phyloP scores from a whole-genome alignment of 139 green algal genomes.

The Micractinium conductrix region DNA sequence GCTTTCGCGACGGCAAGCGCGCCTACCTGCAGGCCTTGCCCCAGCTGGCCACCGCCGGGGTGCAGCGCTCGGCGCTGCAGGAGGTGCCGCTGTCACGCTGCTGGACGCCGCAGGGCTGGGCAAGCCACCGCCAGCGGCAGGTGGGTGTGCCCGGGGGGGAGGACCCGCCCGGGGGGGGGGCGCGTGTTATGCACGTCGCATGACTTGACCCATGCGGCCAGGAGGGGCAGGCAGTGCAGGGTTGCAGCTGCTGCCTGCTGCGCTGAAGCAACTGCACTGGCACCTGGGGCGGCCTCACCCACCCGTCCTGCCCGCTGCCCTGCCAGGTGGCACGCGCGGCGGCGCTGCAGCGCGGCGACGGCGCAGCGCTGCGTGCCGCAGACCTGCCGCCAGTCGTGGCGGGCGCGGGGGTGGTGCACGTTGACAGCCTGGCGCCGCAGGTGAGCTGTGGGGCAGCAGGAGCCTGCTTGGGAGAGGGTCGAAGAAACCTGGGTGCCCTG shows the following conservation, averaged over 20 bases:
- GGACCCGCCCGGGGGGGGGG: no score
- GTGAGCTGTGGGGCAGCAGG: no score
- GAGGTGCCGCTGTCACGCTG: constrained; percentile 48
- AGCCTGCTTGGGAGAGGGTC: no score
- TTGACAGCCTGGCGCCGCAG: constrained; percentile 17
- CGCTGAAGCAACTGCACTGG: no score
- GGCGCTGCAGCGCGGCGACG: background rate
- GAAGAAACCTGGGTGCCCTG: no score
- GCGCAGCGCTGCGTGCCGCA: background rate
- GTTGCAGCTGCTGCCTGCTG: no score
- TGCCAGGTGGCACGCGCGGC: constrained; percentile 7
- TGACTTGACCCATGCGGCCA: no score
- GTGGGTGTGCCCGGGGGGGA: no score
- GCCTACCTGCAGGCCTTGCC: constrained; percentile 74
- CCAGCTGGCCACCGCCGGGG: constrained; percentile 53
- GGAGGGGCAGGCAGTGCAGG: no score
- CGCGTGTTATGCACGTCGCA: no score
- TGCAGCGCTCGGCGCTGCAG: constrained; percentile 27
- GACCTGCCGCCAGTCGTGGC: constrained; percentile 10
- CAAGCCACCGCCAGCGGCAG: constrained; percentile 33
- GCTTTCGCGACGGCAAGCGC: constrained; percentile 65
- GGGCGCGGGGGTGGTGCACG: background rate
- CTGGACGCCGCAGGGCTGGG: constrained; percentile 58
- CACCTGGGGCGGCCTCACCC: no score
- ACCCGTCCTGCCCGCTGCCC: no score